A percentile compares a stretch with the other conserved stretches of the same genome.
Conservation (phyloP, 2,329 filamentous ascomycete species). For the Coniella lustricola region DNA sequence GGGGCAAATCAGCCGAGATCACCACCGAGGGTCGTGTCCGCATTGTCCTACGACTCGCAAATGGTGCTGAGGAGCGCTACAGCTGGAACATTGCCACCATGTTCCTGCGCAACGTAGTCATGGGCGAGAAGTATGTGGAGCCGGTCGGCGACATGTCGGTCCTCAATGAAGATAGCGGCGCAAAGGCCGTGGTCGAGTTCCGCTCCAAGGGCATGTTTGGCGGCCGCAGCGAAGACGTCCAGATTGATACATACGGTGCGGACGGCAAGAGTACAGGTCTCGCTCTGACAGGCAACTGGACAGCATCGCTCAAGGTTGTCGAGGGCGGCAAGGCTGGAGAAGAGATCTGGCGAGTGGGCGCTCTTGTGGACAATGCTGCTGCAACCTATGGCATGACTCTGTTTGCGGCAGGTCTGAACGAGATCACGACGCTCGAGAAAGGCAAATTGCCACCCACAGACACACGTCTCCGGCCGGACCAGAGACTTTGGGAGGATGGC, state of each 20-base stretch:
- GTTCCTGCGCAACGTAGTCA: constrained; percentile 92
- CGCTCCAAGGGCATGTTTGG: constrained; percentile 97
- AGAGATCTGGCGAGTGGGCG: constrained; percentile 72
- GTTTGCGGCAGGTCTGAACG: constrained; percentile 82
- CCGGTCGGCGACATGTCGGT: constrained; percentile 81
- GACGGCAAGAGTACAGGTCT: constrained; percentile 60
- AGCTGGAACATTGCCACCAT: constrained; percentile 84
- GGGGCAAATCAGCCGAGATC: constrained; percentile 94
- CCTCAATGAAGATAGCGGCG: constrained; percentile 73
- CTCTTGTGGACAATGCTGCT: constrained; percentile 69
- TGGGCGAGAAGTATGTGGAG: constrained; percentile 96
- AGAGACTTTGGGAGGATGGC: constrained; percentile 50
- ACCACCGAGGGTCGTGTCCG: constrained; percentile 85
- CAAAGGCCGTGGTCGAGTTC: constrained; percentile 82
- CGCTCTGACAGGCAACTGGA: constrained; percentile 80
- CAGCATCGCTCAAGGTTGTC: constrained; percentile 46
- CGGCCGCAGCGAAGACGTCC: constrained; percentile 83
- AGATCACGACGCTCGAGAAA: constrained; percentile 74
- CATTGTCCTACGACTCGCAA: constrained; percentile 58
- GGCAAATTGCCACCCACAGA: constrained; percentile 74
- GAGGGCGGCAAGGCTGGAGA: constrained; percentile 55
- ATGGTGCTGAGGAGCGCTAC: constrained; percentile 72
- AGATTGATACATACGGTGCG: constrained; percentile 63
- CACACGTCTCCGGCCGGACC: constrained; percentile 76
- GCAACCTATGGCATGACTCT: constrained; percentile 82